Evolutionary conservation across 768 basidiomycete genomes (phyloP).

Genomic region (Amanita rimosa): DNA sequence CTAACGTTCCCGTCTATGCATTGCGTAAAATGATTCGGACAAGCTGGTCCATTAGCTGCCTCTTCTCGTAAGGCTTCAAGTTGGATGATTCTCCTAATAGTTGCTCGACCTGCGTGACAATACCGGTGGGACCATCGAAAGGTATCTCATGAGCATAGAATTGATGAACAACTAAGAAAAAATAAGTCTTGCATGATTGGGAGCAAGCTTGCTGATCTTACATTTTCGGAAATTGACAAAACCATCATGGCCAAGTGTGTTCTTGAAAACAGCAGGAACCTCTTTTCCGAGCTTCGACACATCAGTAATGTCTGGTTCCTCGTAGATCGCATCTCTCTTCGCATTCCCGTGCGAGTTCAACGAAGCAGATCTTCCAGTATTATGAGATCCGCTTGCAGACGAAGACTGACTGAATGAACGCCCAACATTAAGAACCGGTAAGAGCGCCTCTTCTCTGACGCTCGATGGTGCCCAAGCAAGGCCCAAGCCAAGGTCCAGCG

Average conservation of each 20-base stretch:
- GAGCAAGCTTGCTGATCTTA: conserved; percentile 23
- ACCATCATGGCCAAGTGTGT: conserved; percentile 31
- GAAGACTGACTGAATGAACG: conserved; percentile 22
- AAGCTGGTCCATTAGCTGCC: conserved; percentile 47
- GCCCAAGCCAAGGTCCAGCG: conserved; percentile 59
- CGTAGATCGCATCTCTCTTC: conserved; percentile 12
- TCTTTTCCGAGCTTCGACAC: conserved; percentile 30
- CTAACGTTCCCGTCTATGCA: conserved; percentile 16
- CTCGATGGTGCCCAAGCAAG: conserved; percentile 64
- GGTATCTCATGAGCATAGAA: conserved; percentile 69
- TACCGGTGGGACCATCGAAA: conserved; percentile 62
- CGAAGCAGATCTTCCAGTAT: not conserved
- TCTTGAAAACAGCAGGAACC: conserved; percentile 36
- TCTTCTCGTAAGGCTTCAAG: conserved; percentile 35
- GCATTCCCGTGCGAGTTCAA: conserved; percentile 9
- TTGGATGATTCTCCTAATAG: conserved; percentile 40
- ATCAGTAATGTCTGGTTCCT: conserved; percentile 12
- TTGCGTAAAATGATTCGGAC: conserved; percentile 46
- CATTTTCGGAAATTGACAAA: conserved; percentile 53
- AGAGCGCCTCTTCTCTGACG: conserved; percentile 54
- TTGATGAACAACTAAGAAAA: conserved; percentile 50
- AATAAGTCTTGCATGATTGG: conserved; percentile 8
- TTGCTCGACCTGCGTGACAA: conserved; percentile 51
- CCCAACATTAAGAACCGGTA: conserved; percentile 32
- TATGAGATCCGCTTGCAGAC: conserved; percentile 9